Evolutionary conservation across 306 rosid species (phyloP).

Genomic region (Pyrus communis): DNA sequence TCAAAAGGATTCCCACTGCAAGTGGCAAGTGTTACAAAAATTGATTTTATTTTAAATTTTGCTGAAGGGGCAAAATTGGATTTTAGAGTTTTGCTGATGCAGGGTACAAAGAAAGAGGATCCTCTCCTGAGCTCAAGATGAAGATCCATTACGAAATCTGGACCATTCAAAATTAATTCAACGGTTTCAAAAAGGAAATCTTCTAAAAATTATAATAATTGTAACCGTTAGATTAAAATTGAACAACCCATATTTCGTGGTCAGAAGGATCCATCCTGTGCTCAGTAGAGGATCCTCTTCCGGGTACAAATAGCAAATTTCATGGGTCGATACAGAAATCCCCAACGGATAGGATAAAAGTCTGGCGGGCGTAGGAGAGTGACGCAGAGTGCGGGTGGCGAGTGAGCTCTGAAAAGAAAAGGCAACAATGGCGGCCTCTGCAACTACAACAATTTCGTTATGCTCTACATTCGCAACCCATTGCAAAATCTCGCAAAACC

Average conservation of each 20-base stretch:
- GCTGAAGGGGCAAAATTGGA: neutral
- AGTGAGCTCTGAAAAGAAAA: neutral
- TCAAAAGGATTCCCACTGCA: neutral
- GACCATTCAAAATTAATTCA: too few species aligned
- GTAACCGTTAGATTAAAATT: too few species aligned
- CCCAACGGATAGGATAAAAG: constrained; percentile 8
- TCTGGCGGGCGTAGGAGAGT: neutral
- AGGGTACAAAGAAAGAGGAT: too few species aligned
- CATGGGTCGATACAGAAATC: neutral
- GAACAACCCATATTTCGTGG: too few species aligned
- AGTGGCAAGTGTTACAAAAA: neutral
- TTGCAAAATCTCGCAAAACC: constrained; percentile 39
- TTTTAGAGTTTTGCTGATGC: neutral
- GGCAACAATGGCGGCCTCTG: constrained; percentile 67
- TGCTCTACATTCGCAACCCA: constrained; percentile 54
- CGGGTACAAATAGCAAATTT: neutral
- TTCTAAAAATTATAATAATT: too few species aligned
- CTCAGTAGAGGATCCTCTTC: too few species aligned
- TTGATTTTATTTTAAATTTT: neutral
- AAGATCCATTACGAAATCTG: too few species aligned
- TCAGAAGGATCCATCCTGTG: too few species aligned
- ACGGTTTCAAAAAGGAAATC: too few species aligned
- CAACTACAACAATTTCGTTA: constrained; percentile 36
- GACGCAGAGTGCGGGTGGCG: neutral
- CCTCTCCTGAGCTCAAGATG: too few species aligned